Conservation (phyloP, 2,329 filamentous ascomycete species). For the Xylariaceae sp. region DNA sequence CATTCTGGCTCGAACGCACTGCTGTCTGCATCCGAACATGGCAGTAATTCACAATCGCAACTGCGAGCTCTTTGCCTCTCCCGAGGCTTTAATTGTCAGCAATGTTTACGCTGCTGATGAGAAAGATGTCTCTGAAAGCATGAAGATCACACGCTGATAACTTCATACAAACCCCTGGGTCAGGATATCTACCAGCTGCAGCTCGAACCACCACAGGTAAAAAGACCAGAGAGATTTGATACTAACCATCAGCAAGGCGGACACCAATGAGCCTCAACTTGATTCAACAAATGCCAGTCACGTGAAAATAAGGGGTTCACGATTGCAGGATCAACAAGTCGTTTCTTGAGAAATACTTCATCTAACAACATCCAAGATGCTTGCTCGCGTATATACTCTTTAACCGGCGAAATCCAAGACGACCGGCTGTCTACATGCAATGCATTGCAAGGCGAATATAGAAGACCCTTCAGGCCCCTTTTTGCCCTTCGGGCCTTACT, state of each 20-base stretch:
- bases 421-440: slow-evolving; percentile 1
- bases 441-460: background rate
- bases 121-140: background rate
- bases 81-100: background rate
- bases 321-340: background rate
- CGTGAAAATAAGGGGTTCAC: background rate
- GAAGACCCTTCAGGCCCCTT: background rate
- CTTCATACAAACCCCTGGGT: background rate
- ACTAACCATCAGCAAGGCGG: background rate
- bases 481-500: background rate
- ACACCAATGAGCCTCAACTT: background rate
- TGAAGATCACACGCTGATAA: background rate
- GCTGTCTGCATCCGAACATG: background rate
- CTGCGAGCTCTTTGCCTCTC: background rate
- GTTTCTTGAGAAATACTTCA: background rate
- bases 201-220: background rate
- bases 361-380: slow-evolving; percentile 1
- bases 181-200: too few species aligned
- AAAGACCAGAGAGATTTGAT: background rate
- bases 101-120: background rate
- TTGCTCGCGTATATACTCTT: slow-evolving; percentile 1
- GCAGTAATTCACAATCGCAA: background rate
- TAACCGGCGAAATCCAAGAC: slow-evolving; percentile 1
- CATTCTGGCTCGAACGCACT: background rate
- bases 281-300: background rate